Conservation (phyloP, 148 eudicot species). For the Diospyros kaki region DNA sequence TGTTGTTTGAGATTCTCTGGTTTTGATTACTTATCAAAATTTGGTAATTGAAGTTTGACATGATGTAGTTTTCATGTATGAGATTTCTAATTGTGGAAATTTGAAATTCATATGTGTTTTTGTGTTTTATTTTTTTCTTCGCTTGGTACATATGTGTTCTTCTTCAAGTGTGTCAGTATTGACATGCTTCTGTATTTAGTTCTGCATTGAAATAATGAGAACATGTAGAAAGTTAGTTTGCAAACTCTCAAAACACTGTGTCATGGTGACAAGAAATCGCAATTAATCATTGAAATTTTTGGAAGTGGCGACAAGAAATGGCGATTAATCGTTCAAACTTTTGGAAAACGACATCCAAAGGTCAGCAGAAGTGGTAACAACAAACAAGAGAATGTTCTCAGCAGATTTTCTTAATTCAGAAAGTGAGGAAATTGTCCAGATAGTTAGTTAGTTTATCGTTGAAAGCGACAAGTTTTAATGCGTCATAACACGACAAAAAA, state of each 20-base stretch:
- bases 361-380: too few relatives aligned
- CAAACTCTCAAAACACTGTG: neutral
- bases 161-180: neutral
- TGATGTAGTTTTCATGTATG: neutral
- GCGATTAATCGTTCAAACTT: too few relatives aligned
- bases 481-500: too few relatives aligned
- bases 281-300: neutral
- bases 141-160: neutral
- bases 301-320: too few relatives aligned
- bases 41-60: slow-evolving; percentile 3
- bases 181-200: neutral
- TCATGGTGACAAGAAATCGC: neutral
- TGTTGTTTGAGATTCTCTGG: neutral
- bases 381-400: too few relatives aligned
- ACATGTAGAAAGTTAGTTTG: neutral
- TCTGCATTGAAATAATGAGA: neutral
- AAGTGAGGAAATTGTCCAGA: too few relatives aligned
- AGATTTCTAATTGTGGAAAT: neutral
- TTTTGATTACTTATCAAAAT: neutral
- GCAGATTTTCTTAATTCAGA: too few relatives aligned
- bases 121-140: neutral
- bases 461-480: too few relatives aligned
- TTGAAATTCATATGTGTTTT: neutral
- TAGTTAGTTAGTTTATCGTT: too few relatives aligned
- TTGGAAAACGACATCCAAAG: too few relatives aligned